Base-by-base conservation (phyloP, 148 eudicot genomes). In the Spergularia marina region DNA sequence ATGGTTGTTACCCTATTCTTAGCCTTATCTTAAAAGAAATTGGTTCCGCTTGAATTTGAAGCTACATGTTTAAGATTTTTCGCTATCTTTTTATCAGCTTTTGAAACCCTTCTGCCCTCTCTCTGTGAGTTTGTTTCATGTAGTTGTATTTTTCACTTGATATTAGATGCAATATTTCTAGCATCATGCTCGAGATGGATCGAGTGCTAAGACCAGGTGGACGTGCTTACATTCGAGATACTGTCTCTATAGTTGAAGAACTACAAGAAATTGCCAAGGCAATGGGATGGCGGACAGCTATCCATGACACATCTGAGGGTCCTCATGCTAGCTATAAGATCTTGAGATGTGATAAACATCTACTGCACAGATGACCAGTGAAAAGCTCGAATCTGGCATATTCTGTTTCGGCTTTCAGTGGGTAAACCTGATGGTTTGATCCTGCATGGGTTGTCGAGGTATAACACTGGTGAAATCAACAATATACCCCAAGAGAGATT, bases 121-220 rank as follows among this genome's bases (percentile, higher is more conserved):
- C 60, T 39, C 68, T 13, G 10, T 7, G 36, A 51, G 57, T 23
- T 47, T 55, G 70, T 51, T 81, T 77, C 63, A 65, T 15, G 10
- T 71, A 73, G 18, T 49, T 68, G 20, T 69, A 47, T 18, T 49
- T 44, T 25, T 58, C 15, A 49, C 20, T 56, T 67, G 17, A 7
- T 75, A 9, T 69, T 88, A 95, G 99, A 79, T 95, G 99, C 90
- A 92, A 89, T 65, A 70, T 91, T 54, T 84, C 96, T 5, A 90
- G 82, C 83, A 92, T 95, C 73, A 95, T 95, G 97, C 88, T 95
- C 67, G 99, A 95, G 84, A 90, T 95, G 96, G 99, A 95, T 72
- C 84, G 99, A 72, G 88, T 95, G 10, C 83, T 95, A 51, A 90
- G 99, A 80, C 99, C 99, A 34, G 96, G 97, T 59, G 99, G 99